Percentiles rank a stretch among this genome's conserved stretches.
Conservation (phyloP, 306 rosid genomes). For the Arachis hypogaea region DNA sequence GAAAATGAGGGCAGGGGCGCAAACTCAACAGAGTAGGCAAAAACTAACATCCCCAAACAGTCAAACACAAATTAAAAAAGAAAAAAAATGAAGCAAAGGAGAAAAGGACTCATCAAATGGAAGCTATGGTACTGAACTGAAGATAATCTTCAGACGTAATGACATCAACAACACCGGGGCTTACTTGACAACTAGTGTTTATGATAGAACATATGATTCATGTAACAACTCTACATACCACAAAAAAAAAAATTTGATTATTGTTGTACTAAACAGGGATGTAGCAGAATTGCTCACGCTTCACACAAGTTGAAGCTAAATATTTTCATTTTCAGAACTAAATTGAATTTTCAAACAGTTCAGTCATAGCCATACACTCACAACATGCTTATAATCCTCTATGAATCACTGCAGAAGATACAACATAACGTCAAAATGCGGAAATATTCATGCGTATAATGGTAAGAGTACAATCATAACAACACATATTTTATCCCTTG, state of each 20-base stretch:
- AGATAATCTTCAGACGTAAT: no score
- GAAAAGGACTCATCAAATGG: no score
- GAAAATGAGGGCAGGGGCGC: no score
- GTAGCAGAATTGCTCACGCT: not conserved
- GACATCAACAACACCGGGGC: no score
- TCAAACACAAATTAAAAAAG: no score
- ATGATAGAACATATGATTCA: not conserved
- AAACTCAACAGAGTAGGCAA: no score
- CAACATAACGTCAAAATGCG: constrained; percentile 42
- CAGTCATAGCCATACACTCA: constrained; percentile 12
- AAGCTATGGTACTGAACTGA: no score
- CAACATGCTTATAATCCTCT: constrained; percentile 21
- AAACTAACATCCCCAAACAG: no score
- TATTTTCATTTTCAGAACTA: constrained; percentile 9
- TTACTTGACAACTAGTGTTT: no score
- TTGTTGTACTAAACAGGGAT: not conserved
- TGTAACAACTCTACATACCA: not conserved
- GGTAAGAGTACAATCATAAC: constrained; percentile 23
- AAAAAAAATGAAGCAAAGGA: no score
- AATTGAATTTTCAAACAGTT: constrained; percentile 36
- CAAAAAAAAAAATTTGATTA: not conserved
- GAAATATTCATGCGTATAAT: constrained; percentile 31
- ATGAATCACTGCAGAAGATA: constrained; percentile 7
- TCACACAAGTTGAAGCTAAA: constrained; percentile 5
- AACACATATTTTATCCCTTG: constrained; percentile 14